A percentile compares a stretch with the other conserved stretches of the same genome.
Evolutionary conservation across 2,329 filamentous ascomycete species (phyloP).

Genomic region (Emmonsiellopsis sp.): DNA sequence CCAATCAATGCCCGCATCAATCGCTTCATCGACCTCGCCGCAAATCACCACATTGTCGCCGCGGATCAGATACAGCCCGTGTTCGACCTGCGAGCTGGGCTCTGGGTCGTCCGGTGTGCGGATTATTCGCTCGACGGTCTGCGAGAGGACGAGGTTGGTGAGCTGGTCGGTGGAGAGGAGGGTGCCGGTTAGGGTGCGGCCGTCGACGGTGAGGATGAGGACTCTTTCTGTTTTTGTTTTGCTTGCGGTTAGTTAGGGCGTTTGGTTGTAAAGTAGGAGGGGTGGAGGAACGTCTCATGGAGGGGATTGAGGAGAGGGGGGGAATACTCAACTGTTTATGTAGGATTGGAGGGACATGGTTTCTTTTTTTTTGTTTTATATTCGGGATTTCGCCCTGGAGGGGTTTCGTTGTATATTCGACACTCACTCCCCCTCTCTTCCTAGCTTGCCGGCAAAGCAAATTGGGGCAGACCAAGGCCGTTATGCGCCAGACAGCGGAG

Average conservation of each 20-base stretch:
- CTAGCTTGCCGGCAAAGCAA: no score
- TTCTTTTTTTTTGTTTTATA: not conserved
- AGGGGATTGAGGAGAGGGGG: not conserved
- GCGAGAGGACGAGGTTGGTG: conserved; percentile 81
- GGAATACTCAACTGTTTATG: conserved; percentile 37
- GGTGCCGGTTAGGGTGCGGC: conserved; percentile 72
- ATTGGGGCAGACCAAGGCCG: no score
- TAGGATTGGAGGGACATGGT: conserved; percentile 45
- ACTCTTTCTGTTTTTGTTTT: conserved; percentile 61
- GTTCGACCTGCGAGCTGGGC: conserved; percentile 65
- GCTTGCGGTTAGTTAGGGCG: not conserved
- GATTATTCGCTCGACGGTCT: conserved; percentile 84
- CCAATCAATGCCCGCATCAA: conserved; percentile 92
- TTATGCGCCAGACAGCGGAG: no score
- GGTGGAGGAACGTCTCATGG: conserved; percentile 9
- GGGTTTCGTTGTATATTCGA: not conserved
- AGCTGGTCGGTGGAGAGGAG: conserved; percentile 80
- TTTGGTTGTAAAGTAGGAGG: not conserved
- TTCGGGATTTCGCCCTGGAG: no score
- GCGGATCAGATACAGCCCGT: conserved; percentile 84
- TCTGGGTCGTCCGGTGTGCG: conserved; percentile 75
- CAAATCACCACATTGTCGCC: conserved; percentile 91
- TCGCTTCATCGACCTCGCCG: conserved; percentile 77
- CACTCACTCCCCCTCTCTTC: not conserved
- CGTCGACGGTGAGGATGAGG: conserved; percentile 83